Conservation (phyloP, 768 basidiomycete species). For the Saitozyma podzolica region DNA sequence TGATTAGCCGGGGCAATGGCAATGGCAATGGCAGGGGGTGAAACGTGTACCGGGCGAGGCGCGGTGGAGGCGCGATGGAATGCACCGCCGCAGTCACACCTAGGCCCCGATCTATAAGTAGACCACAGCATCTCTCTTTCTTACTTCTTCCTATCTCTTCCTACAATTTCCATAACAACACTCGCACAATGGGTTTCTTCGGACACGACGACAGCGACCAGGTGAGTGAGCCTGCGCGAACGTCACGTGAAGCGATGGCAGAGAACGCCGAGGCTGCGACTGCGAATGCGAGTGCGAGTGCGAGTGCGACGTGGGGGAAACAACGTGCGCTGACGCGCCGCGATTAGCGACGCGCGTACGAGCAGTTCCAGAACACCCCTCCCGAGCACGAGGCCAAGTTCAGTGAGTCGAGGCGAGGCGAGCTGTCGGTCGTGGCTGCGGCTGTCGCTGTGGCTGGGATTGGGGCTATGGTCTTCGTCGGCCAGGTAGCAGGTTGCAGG, state of each 20-base stretch:
- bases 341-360: slow-evolving; percentile 17
- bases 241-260: neutral
- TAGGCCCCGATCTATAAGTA: too few species aligned
- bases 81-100: too few species aligned
- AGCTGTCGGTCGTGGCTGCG: neutral
- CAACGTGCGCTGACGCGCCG: neutral
- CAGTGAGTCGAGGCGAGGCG: slow-evolving; percentile 1
- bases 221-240: neutral
- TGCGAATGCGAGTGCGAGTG: too few species aligned
- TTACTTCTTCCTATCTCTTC: too few species aligned
- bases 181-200: slow-evolving; percentile 19
- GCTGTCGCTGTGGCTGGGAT: neutral
- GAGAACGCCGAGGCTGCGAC: neutral
- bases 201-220: slow-evolving; percentile 17
- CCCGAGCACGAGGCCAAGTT: slow-evolving; percentile 13
- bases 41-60: too few species aligned
- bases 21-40: too few species aligned
- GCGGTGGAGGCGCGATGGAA: too few species aligned
- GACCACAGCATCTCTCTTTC: neutral
- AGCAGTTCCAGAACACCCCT: slow-evolving; percentile 19
- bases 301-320: too few species aligned
- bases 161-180: neutral
- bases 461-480: neutral
- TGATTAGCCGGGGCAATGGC: too few species aligned
- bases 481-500: neutral